These are phyloP conservation scores for Thecamonas trahens DNA, from an alignment of 78 protist species.

Conservation along the genomic window DNA sequence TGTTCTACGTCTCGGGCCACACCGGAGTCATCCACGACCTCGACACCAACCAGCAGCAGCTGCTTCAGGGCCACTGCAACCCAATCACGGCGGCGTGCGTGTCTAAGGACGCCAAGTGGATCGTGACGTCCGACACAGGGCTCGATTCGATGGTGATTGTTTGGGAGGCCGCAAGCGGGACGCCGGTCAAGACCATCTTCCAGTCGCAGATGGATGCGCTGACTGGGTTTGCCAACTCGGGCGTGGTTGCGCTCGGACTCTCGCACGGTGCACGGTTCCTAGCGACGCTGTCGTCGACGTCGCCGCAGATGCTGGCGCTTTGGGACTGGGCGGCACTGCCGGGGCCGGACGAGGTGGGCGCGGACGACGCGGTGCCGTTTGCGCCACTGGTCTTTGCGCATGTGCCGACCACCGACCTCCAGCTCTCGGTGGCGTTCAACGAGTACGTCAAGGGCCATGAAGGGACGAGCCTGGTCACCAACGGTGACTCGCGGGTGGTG, in stretches of 20 bases:
- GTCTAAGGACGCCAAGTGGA: constrained; percentile 5
- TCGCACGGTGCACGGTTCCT: constrained; percentile 5
- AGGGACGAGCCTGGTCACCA: constrained; percentile 19
- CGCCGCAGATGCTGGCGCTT: constrained; percentile 15
- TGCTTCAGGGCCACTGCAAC: constrained; percentile 58
- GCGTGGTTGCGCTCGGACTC: constrained; percentile 16
- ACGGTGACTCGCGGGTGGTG: constrained; percentile 24
- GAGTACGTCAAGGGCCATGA: constrained; percentile 8
- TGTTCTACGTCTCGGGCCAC: constrained; percentile 43
- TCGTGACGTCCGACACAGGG: constrained; percentile 53
- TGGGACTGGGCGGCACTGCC: constrained; percentile 45
- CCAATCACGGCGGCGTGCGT: constrained; percentile 3
- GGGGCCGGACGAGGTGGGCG: too few relatives aligned
- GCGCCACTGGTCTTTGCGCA: too few relatives aligned
- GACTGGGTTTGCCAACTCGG: not conserved
- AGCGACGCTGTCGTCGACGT: constrained; percentile 8
- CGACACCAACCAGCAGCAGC: constrained; percentile 9
- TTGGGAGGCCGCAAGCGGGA: constrained; percentile 37
- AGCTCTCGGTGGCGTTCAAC: not conserved
- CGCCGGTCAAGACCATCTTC: constrained; percentile 21
- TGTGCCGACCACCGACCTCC: too few relatives aligned
- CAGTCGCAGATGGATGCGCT: too few relatives aligned
- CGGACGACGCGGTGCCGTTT: too few relatives aligned
- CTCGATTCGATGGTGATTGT: constrained; percentile 44
- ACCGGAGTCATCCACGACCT: constrained; percentile 46